phyloP scores from a whole-genome alignment of 441 rosid genomes.

The Bocquillonia castaneifolia region DNA sequence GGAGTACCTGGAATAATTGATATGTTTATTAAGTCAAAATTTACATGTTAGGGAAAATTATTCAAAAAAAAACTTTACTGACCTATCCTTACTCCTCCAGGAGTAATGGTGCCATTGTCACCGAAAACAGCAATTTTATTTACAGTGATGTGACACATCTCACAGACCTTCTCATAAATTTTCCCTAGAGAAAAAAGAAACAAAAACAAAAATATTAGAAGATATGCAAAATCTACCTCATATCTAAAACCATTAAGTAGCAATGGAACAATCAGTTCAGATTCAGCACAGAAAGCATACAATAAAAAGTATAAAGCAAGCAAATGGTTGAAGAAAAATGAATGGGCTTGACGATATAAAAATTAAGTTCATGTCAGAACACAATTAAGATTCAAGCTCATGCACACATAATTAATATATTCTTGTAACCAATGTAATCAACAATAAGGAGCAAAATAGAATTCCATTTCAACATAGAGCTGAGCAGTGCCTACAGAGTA shows the following conservation, averaged over 20 bases:
- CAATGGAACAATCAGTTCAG: slow-evolving; percentile 16
- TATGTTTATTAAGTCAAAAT: background rate
- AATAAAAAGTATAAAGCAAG: no score
- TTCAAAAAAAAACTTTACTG: slow-evolving; percentile 16
- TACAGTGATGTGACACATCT: slow-evolving; percentile 75
- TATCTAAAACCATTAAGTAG: background rate
- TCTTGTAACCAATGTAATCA: background rate
- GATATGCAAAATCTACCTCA: background rate
- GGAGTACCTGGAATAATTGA: slow-evolving; percentile 54
- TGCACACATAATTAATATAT: background rate
- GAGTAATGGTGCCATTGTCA: slow-evolving; percentile 71
- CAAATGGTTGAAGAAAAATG: background rate
- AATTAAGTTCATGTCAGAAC: background rate
- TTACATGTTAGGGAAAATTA: background rate
- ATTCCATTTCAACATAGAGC: background rate
- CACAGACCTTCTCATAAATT: slow-evolving; percentile 75
- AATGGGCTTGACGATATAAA: background rate
- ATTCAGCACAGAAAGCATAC: background rate
- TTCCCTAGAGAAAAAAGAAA: slow-evolving; percentile 43
- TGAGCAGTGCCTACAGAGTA: background rate
- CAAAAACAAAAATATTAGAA: background rate
- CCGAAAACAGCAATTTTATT: slow-evolving; percentile 73
- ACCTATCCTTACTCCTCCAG: slow-evolving; percentile 94
- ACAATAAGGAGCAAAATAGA: background rate
- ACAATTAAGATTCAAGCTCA: background rate